Evolutionary conservation across 306 rosid genomes (phyloP).

Genomic region (Rosa persica): DNA sequence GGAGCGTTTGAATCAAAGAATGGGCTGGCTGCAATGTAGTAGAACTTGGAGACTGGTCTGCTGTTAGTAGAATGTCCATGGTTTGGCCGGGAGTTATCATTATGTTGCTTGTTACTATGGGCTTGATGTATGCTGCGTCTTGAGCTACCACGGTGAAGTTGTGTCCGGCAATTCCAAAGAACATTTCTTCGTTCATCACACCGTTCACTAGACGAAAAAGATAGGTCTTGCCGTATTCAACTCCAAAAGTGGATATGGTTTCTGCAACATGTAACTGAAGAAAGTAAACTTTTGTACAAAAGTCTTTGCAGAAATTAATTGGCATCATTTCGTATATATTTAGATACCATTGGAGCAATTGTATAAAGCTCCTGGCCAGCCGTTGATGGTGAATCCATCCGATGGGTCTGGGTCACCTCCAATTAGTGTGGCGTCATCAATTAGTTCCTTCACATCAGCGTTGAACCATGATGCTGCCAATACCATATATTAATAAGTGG

Average conservation of each 20-base stretch:
- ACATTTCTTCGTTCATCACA: constrained; percentile 22
- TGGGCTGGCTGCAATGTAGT: constrained; percentile 19
- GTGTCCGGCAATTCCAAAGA: constrained; percentile 24
- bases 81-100: constrained; percentile 30
- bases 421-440: constrained; percentile 6
- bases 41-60: constrained; percentile 12
- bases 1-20: not conserved
- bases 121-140: constrained; percentile 29
- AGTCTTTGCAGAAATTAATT: not conserved
- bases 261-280: not conserved
- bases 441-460: constrained; percentile 21
- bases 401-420: constrained; percentile 23
- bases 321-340: not conserved
- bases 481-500: not conserved
- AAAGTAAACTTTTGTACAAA: not conserved
- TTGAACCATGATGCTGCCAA: constrained; percentile 27
- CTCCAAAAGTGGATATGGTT: not conserved
- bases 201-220: constrained; percentile 12
- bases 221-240: constrained; percentile 18
- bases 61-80: constrained; percentile 23
- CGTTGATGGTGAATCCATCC: not conserved
- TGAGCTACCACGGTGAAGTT: constrained; percentile 20
- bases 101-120: constrained; percentile 12
- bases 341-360: not conserved
- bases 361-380: constrained; percentile 4